Evolutionary conservation across 106 monocot species (phyloP).

Genomic region (Allium cepa): DNA sequence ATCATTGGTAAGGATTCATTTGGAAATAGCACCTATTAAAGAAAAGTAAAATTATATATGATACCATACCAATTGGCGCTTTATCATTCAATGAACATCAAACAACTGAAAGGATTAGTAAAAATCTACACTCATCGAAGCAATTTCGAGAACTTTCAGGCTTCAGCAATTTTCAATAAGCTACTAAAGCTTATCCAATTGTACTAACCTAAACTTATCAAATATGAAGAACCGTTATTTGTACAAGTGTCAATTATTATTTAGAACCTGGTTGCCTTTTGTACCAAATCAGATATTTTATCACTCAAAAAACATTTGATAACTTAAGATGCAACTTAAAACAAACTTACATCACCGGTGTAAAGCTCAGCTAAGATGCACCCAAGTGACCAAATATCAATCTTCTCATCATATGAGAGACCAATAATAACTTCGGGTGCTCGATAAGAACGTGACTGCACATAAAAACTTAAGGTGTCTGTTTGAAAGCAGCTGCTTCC

Average conservation of each 20-base stretch:
- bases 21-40: slow-evolving; percentile 70
- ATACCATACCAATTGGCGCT: not conserved
- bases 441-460: slow-evolving; percentile 92
- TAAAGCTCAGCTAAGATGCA: slow-evolving; percentile 92
- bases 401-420: slow-evolving; percentile 72
- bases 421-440: slow-evolving; percentile 96
- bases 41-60: slow-evolving; percentile 3
- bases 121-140: too few relatives aligned
- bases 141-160: too few relatives aligned
- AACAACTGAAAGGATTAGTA: not conserved
- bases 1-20: slow-evolving; percentile 63
- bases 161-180: too few relatives aligned
- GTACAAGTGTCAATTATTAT: too few relatives aligned
- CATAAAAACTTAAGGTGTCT: slow-evolving; percentile 72
- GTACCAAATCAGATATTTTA: too few relatives aligned
- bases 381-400: slow-evolving; percentile 96
- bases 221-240: too few relatives aligned
- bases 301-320: too few relatives aligned
- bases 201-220: too few relatives aligned
- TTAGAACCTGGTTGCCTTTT: too few relatives aligned
- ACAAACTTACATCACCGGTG: slow-evolving; percentile 71
- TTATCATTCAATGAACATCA: not conserved
- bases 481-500: slow-evolving; percentile 95
- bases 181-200: too few relatives aligned
- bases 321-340: too few relatives aligned